Conservation (phyloP, 345 rosid species). For the Garcia nutans region DNA sequence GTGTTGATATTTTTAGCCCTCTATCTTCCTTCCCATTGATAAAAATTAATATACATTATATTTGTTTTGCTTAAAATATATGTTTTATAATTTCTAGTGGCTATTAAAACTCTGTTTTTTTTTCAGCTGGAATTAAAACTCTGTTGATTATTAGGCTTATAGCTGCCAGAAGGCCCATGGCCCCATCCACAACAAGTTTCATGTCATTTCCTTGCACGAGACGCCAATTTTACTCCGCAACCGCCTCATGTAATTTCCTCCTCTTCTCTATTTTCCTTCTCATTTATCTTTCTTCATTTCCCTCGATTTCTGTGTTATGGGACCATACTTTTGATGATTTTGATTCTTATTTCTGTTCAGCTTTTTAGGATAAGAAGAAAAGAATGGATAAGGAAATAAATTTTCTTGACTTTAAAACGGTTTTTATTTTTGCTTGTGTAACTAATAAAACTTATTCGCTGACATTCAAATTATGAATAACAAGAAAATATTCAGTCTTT, state of each 20-base stretch:
- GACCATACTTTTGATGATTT: not conserved
- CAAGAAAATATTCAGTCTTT: not conserved
- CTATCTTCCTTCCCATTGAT: too few species aligned
- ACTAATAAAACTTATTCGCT: not conserved
- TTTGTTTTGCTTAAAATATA: too few species aligned
- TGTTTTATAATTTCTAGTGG: conserved; percentile 3
- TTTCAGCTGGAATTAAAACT: too few species aligned
- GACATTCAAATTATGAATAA: not conserved
- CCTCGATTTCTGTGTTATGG: not conserved
- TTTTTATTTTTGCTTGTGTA: not conserved
- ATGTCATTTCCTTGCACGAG: conserved; percentile 19
- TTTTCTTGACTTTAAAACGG: not conserved
- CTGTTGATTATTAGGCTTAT: conserved; percentile 13
- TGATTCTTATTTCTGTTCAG: not conserved
- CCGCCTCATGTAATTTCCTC: conserved; percentile 20
- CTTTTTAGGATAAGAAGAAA: not conserved
- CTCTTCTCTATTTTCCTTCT: not conserved
- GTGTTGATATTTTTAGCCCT: too few species aligned
- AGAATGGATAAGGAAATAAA: conserved; percentile 1
- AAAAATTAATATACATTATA: too few species aligned
- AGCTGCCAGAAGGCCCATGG: not conserved
- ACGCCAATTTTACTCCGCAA: conserved; percentile 27
- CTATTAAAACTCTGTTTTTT: not conserved
- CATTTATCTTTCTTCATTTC: not conserved
- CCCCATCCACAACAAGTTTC: not conserved